Evolutionary conservation across 2,329 filamentous ascomycete species (phyloP), one percentile per base, ranked within the genome.

Genomic region (Coleophoma cylindrospora): DNA sequence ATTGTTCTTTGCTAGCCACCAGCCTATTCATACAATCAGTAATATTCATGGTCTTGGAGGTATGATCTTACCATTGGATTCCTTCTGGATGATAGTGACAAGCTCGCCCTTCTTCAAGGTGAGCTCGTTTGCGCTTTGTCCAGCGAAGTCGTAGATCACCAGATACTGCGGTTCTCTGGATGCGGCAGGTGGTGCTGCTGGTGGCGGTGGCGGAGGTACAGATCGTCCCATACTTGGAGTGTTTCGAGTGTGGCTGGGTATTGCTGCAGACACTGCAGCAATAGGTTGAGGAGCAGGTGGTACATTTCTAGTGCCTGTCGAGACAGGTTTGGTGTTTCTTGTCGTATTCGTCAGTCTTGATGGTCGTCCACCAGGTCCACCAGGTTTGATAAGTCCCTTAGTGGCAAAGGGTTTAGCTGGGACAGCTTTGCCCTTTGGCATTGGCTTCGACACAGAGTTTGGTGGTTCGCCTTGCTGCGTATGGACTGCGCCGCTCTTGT

Each of bases 401-500:
- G 86, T 88, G 2, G 90, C 96, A 62, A 99, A 96, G 2, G 94
- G 91, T 60, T 91, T 88, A 13, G 89, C 87, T 38, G 91, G 84
- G 19, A 96, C 80, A 40, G 89, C 88, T 68, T 92, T 96, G 54
- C 84, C 86, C 66, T 89, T 90, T 1, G 94, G 94, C 47, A 90
- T 95, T 2, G 90, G 89, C 58, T 79, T 84, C 6, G 92, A 96
- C 8, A 82, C 75, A 0, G 91, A 95, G 65, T 81, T 91, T 10
- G 92, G 79, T 21, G 90, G 80, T 69, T 97, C 89, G 56, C 94
- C 94, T 40, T 79, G 82, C 41, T 84, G 85, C 1, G 91, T 96
- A 66, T 96, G 94, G 48, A 99, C 84, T 14, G 86, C 86, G 52
- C 89, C 85, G 66, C 91, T 96, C 80, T 99, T 99, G 76, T 99